A percentile compares a stretch with the other conserved stretches of the same genome.
Conservation (phyloP, 768 basidiomycete genomes). For the Rhodotorula taiwanensis region DNA sequence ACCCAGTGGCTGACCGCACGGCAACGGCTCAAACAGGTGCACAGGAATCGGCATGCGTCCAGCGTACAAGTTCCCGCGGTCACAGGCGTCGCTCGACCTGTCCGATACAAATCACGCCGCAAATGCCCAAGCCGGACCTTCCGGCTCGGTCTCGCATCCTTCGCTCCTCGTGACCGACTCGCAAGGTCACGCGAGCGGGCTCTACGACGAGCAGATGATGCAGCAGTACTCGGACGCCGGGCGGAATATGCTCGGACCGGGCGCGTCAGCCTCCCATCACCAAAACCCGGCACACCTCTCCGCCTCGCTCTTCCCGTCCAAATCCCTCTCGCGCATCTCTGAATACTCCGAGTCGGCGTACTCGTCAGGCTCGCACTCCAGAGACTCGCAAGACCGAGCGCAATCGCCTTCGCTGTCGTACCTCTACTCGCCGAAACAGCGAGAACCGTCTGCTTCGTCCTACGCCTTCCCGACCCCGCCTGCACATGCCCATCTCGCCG, state of each 20-base stretch:
- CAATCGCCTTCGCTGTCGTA: background rate
- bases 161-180: conserved; percentile 26
- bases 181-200: background rate
- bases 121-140: background rate
- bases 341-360: conserved; percentile 30
- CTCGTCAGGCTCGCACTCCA: conserved; percentile 9
- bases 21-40: background rate
- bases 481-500: background rate
- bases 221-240: conserved; percentile 5
- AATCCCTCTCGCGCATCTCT: conserved; percentile 20
- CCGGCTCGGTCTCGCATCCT: conserved; percentile 7
- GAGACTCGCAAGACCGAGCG: conserved; percentile 11
- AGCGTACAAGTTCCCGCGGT: conserved; percentile 2
- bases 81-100: conserved; percentile 18
- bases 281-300: conserved; percentile 13
- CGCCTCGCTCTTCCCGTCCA: background rate
- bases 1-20: too few relatives aligned
- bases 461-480: conserved; percentile 10
- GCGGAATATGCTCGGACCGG: background rate
- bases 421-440: background rate
- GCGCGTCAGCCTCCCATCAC: background rate
- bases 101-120: conserved; percentile 5
- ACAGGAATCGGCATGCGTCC: background rate
- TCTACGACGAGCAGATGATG: conserved; percentile 8
- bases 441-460: background rate